phyloP scores from a whole-genome alignment of 345 rosid species.

The Populus deltoides region DNA sequence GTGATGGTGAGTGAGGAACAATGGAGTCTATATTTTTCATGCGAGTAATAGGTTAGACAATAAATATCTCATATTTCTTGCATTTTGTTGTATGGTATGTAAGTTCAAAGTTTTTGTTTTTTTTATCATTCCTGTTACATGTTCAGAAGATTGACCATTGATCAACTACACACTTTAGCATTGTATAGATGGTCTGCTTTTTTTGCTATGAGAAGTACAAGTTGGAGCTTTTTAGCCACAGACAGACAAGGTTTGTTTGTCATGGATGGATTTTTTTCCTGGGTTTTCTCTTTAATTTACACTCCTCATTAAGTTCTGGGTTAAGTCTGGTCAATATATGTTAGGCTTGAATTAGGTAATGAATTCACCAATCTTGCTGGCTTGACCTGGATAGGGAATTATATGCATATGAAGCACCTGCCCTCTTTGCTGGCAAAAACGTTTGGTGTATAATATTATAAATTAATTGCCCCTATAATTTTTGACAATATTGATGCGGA shows the following conservation, averaged over 20 bases:
- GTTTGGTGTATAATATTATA: neutral
- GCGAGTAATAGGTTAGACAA: no score
- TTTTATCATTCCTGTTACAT: no score
- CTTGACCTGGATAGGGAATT: neutral
- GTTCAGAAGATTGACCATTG: no score
- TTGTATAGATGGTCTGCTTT: neutral
- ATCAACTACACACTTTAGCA: neutral
- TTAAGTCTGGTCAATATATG: neutral
- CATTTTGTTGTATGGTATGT: neutral
- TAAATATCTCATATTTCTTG: no score
- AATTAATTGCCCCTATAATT: neutral
- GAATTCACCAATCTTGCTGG: neutral
- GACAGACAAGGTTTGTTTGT: neutral
- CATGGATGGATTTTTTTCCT: neutral
- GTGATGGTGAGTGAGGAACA: no score
- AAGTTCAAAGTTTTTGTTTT: no score
- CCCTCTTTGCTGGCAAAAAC: neutral
- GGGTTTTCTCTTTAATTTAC: neutral
- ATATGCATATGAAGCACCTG: neutral
- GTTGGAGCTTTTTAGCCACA: neutral
- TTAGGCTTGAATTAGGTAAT: neutral
- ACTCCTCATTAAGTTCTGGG: neutral
- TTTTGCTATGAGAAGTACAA: neutral
- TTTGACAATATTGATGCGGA: neutral
- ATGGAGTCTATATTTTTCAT: no score